Base-by-base conservation (phyloP, 1,284 basidiomycete genomes). In the Ceratobasidium sp. region DNA sequence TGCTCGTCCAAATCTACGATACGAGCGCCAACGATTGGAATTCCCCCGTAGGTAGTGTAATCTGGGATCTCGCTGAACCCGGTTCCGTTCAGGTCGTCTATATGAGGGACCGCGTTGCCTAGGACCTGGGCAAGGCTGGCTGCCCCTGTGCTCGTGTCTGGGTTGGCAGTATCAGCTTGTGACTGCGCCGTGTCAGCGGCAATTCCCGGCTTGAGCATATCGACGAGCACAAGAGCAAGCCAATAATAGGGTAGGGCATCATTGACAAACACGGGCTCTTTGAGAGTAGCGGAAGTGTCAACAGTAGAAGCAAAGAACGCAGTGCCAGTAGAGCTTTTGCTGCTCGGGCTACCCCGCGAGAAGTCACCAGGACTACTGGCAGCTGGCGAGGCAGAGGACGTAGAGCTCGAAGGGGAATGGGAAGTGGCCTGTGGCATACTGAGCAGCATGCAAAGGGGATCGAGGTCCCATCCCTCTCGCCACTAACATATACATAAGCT, bases 201-300 rank as follows among this genome's bases (percentile, higher is more conserved):
- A 22, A 70, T 32, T 20, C 62, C 70, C 20, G 62, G 64, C 27
- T 69, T 70, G 45, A 80, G 73, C 25, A 77, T 75, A 53, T 76
- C 76, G 27, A 79, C 73, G 38, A 82, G 74, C 6, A 77, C 77
- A 45, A 78, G 76, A 6, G 77, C 77, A 13, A 81, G 77, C 79
- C 79, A 81, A 71, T 78, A 82, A 73, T 78, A 79, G 3, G 81
- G 81, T 27, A 81, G 72, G 13, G 79, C 80, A 72, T 82, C 79
- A 43, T 73, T 71, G 58, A 73, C 69, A 20, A 73, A 69, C 3
- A 69, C 62, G 12, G 68, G 68, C 43, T 72, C 71, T 29, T 67
- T 70, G 31, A 65, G 60, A 17, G 22, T 35, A 43, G 68, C 27
- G 34, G 50, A 15, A 15, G 67, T 52, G 10, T 62, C 62, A 42